Percentiles rank a stretch among this genome's conserved stretches.
phyloP scores from a whole-genome alignment of 805 yeast species.

The Nematodospora valgi region DNA sequence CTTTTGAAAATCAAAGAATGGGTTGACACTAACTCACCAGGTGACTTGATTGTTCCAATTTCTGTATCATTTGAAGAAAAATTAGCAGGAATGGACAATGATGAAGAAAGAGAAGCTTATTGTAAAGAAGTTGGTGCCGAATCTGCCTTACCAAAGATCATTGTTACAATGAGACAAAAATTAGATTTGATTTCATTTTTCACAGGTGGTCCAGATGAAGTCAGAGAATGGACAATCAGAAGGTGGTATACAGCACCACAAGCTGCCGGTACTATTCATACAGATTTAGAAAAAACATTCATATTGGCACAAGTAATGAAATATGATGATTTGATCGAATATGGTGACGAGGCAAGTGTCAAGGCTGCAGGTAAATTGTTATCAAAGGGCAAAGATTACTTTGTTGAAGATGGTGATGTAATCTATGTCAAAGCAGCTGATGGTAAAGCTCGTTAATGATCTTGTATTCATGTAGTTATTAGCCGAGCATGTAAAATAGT shows the following conservation, averaged over 20 bases:
- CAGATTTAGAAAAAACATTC: conserved; percentile 91
- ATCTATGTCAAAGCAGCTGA: conserved; percentile 92
- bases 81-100: conserved; percentile 81
- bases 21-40: conserved; percentile 86
- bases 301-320: conserved; percentile 92
- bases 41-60: conserved; percentile 83
- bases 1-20: conserved; percentile 79
- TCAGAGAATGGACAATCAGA: conserved; percentile 97
- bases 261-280: conserved; percentile 98
- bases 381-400: conserved; percentile 92
- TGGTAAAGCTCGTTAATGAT: conserved; percentile 61
- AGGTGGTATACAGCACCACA: conserved; percentile 93
- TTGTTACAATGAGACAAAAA: conserved; percentile 81
- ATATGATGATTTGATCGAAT: conserved; percentile 71
- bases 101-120: conserved; percentile 76
- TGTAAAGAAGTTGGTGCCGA: conserved; percentile 68
- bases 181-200: conserved; percentile 88
- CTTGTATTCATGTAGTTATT: not conserved
- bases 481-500: too few relatives aligned
- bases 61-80: conserved; percentile 91
- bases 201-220: conserved; percentile 95
- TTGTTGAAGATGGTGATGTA: conserved; percentile 92
- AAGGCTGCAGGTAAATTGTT: conserved; percentile 85
- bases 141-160: conserved; percentile 83
- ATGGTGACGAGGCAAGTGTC: conserved; percentile 73